Evolutionary conservation across 257 asterid species (phyloP).

Genomic region (Penstemon eatonii): DNA sequence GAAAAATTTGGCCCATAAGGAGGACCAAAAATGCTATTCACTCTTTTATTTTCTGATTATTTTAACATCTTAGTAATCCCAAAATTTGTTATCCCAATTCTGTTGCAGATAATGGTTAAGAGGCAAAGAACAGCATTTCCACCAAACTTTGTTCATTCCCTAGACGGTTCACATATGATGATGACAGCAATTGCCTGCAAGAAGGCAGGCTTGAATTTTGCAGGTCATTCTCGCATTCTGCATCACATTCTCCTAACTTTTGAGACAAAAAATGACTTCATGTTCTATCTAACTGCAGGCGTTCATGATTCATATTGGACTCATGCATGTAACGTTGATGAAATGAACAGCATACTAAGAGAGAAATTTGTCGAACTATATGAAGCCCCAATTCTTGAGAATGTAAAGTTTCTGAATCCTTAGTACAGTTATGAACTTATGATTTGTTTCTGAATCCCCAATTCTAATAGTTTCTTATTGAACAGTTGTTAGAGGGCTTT

Average conservation of each 20-base stretch:
- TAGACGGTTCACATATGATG: constrained; percentile 99
- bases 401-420: constrained; percentile 48
- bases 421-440: neutral
- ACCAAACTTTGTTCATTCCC: constrained; percentile 96
- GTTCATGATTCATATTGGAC: constrained; percentile 99
- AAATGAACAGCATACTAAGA: constrained; percentile 69
- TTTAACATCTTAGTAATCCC: neutral
- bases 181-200: constrained; percentile 97
- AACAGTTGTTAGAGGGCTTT: constrained; percentile 81
- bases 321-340: constrained; percentile 91
- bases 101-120: constrained; percentile 76
- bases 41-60: too few relatives aligned
- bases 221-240: constrained; percentile 51
- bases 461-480: constrained; percentile 30
- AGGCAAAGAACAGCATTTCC: constrained; percentile 97
- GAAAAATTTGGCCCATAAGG: too few relatives aligned
- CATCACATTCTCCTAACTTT: constrained; percentile 20
- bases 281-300: constrained; percentile 49
- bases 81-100: constrained; percentile 25
- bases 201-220: constrained; percentile 83
- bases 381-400: constrained; percentile 78
- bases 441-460: neutral
- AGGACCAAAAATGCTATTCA: too few relatives aligned
- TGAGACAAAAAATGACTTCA: constrained; percentile 9
- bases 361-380: constrained; percentile 91